A percentile compares a stretch with the other conserved stretches of the same genome.
These are phyloP conservation scores for Penicillium sp. DNA, from an alignment of 2,329 filamentous ascomycete species.

Conservation along the genomic window DNA sequence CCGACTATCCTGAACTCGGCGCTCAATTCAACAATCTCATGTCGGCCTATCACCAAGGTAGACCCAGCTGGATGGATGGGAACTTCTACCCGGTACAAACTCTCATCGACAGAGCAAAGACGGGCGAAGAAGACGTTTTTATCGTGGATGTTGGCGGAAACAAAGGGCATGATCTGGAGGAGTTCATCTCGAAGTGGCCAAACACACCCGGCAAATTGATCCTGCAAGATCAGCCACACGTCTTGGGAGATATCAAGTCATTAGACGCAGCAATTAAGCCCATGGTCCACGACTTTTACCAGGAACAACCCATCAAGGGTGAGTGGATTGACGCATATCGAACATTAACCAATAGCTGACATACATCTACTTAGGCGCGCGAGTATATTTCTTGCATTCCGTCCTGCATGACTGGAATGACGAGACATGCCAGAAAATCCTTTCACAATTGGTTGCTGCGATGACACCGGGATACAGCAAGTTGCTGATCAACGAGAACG, in stretches of 20 bases:
- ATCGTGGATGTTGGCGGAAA: slow-evolving; percentile 17
- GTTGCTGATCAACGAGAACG: slow-evolving; percentile 48
- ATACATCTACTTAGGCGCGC: not conserved
- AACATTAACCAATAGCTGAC: not conserved
- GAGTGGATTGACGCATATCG: not conserved
- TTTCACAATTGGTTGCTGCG: slow-evolving; percentile 32
- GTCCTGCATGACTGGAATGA: slow-evolving; percentile 31
- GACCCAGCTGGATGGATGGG: slow-evolving; percentile 13
- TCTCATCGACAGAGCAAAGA: not conserved
- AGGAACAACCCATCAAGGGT: slow-evolving; percentile 31
- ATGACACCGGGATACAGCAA: slow-evolving; percentile 36
- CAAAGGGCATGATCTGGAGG: slow-evolving; percentile 13
- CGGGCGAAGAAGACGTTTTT: slow-evolving; percentile 4
- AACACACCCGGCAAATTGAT: slow-evolving; percentile 11
- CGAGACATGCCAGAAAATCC: slow-evolving; percentile 18
- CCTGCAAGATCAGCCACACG: slow-evolving; percentile 14
- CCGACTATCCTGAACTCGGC: slow-evolving; percentile 8
- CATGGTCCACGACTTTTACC: slow-evolving; percentile 33
- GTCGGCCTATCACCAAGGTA: slow-evolving; percentile 13
- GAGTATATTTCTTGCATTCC: slow-evolving; percentile 27
- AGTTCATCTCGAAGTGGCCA: slow-evolving; percentile 8
- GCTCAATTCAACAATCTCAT: slow-evolving; percentile 17
- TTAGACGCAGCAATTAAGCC: not conserved
- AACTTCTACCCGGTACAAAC: slow-evolving; percentile 3
- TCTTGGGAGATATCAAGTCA: slow-evolving; percentile 5